Conservation (phyloP, 2,329 filamentous ascomycete species). For the Fusarium circinatum region DNA sequence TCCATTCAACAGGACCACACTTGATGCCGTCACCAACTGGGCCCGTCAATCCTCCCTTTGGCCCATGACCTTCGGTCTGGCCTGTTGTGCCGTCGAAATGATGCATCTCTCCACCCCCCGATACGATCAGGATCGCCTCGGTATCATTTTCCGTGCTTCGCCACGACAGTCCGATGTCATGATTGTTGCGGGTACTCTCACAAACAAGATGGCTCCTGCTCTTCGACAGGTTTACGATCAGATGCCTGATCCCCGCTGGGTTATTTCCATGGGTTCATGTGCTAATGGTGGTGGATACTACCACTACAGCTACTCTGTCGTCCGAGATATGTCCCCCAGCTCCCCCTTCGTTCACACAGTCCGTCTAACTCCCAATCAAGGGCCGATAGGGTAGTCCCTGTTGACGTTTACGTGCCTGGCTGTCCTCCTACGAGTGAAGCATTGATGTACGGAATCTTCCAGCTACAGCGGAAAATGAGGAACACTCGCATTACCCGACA, state of each 20-base stretch:
- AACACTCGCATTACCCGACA: slow-evolving; percentile 65
- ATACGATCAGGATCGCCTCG: slow-evolving; percentile 88
- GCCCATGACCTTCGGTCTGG: slow-evolving; percentile 89
- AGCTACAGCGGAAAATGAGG: slow-evolving; percentile 81
- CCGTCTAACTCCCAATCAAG: neutral
- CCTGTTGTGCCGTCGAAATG: slow-evolving; percentile 92
- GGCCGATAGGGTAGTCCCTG: slow-evolving; percentile 80
- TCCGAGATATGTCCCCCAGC: slow-evolving; percentile 53
- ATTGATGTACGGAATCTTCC: slow-evolving; percentile 77
- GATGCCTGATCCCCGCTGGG: slow-evolving; percentile 93
- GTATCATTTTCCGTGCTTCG: slow-evolving; percentile 90
- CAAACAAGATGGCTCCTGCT: slow-evolving; percentile 96
- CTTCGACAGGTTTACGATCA: slow-evolving; percentile 93
- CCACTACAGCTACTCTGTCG: slow-evolving; percentile 84
- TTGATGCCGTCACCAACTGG: slow-evolving; percentile 86
- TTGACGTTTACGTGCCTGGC: slow-evolving; percentile 83
- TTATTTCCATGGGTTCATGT: slow-evolving; percentile 84
- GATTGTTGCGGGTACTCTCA: slow-evolving; percentile 92
- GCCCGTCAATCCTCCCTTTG: slow-evolving; percentile 84
- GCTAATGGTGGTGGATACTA: slow-evolving; percentile 89
- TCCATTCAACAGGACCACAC: slow-evolving; percentile 68
- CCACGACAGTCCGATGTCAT: slow-evolving; percentile 91
- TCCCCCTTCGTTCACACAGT: neutral
- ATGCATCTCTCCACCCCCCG: slow-evolving; percentile 90
- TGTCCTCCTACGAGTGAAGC: slow-evolving; percentile 72